phyloP scores from a whole-genome alignment of 2,329 filamentous ascomycete species.

The Verticillium longisporum region DNA sequence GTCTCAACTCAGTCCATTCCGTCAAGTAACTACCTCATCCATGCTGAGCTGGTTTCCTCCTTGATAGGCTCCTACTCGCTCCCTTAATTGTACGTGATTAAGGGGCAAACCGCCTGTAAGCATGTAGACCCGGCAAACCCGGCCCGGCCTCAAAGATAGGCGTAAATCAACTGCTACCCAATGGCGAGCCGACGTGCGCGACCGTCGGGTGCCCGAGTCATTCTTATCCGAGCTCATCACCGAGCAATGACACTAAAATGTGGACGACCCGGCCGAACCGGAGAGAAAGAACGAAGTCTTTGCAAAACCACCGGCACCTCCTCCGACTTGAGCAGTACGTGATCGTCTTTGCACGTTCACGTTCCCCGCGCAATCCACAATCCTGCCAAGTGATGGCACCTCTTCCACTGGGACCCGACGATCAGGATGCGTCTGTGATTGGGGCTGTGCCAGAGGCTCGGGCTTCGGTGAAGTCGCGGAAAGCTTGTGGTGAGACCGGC shows the following conservation, averaged over 20 bases:
- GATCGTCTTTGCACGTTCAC: background rate
- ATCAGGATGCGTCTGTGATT: background rate
- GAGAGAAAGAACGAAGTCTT: background rate
- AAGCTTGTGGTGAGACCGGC: slow-evolving; percentile 19
- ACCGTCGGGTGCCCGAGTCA: slow-evolving; percentile 5
- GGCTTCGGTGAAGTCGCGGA: slow-evolving; percentile 18
- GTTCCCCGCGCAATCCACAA: background rate
- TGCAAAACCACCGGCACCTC: background rate
- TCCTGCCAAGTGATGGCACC: background rate
- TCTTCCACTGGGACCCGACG: background rate
- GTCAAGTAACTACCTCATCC: background rate
- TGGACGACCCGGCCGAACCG: slow-evolving; percentile 9
- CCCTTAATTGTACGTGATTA: background rate
- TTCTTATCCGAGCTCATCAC: slow-evolving; percentile 2
- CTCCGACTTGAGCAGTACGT: background rate
- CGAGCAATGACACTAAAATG: slow-evolving; percentile 1
- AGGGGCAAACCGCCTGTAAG: background rate
- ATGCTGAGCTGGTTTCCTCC: background rate
- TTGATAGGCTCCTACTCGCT: background rate
- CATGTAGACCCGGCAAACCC: slow-evolving; percentile 3
- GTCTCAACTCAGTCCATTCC: background rate
- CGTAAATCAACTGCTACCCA: slow-evolving; percentile 4
- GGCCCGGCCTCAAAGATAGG: slow-evolving; percentile 2
- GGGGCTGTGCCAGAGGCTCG: background rate
- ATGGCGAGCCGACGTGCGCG: background rate